Evolutionary conservation across 2,329 filamentous ascomycete genomes (phyloP), one percentile per base, ranked within the genome.

Genomic region (Cercospora brassicicola): DNA sequence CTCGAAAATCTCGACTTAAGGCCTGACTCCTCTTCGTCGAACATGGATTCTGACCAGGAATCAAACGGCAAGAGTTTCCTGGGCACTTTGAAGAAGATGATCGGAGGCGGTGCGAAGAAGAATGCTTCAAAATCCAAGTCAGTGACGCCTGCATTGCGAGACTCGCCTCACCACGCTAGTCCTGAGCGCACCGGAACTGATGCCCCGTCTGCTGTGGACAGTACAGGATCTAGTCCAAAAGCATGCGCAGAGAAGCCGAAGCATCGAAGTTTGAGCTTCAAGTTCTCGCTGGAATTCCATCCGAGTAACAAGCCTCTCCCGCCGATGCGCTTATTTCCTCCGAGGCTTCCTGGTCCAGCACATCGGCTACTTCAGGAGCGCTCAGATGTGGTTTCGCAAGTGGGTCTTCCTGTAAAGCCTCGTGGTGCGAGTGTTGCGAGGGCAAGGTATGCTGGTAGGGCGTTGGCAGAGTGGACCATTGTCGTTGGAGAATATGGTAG

Each of bases 401-500:
- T 51, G 13, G 56, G 60, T 67, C 30, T 67, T 65, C 60, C 64
- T 42, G 62, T 71, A 4, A 77, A 79, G 67, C 82, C 82, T 0
- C 74, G 67, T 5, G 81, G 81, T 5, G 70, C 76, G 26, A 79
- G 80, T 13, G 73, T 69, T 18, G 78, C 74, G 2, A 79, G 78
- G 4, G 86, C 85, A 69, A 85, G 84, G 67, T 90, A 94, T 77
- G 83, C 87, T 2, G 92, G 92, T 1, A 85, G 91, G 20, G 89
- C 92, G 0, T 83, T 95, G 55, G 91, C 91, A 0, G 92, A 95
- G 78, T 95, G 92, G 92, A 84, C 85, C 20, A 82, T 91, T 18
- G 86, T 94, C 20, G 88, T 93, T 15, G 86, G 87, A 65, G 92
- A 95, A 77, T 92, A 89, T 81, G 92, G 94, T 79, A 91, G 88